Evolutionary conservation across 805 yeast genomes (phyloP), one percentile per base, ranked within the genome.

Genomic region (Jamesozyma jinghongensis): DNA sequence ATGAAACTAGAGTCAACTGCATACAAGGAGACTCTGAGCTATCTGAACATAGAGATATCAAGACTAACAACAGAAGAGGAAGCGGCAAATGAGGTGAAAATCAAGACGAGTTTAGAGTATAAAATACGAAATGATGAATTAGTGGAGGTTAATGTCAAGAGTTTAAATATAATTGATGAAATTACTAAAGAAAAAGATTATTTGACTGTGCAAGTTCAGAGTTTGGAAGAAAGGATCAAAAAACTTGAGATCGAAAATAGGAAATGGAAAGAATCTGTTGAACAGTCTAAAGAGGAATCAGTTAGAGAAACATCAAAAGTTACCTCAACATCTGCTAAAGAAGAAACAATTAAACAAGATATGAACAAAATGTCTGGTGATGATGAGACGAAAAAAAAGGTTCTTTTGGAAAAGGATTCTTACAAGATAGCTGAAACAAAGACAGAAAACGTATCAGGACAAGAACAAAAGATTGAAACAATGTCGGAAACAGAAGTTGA

Each of bases 1-100:
- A 25, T 53, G 19, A 48, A 48, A 17, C 36, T 57, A 8, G 65
- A 59, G 34, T 42, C 38, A n/a, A 44, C 43, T 25, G 62, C 62
- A 3, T 59, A 54, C 34, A 51, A 47, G 32, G 65, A 61, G 43
- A 53, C 62, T 0, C 33, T 59, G 38, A 32, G 39, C 3, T 48
- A 51, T 33, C 40, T 59, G 18, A 59, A 61, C 28, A 40, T 40
- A 14, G 65, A 57, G 41, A 36, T 59, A 5, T 48, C 55, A 5
- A 49, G 52, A 19, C 47, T 61, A 19, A 53, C 61, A 6, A 47
- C 48, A 13, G 50, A 46, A 18, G 53, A 52, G 17, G 46, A 49
- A 39, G 18, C 22, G 12, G 10, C 17, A 3, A 36, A 35, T 2
- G 32, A 25, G 8, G 31, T 7, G 6, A 26, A 22, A 3, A 12